Conservation (phyloP, 768 basidiomycete genomes). For the Gymnopilus dilepis region DNA sequence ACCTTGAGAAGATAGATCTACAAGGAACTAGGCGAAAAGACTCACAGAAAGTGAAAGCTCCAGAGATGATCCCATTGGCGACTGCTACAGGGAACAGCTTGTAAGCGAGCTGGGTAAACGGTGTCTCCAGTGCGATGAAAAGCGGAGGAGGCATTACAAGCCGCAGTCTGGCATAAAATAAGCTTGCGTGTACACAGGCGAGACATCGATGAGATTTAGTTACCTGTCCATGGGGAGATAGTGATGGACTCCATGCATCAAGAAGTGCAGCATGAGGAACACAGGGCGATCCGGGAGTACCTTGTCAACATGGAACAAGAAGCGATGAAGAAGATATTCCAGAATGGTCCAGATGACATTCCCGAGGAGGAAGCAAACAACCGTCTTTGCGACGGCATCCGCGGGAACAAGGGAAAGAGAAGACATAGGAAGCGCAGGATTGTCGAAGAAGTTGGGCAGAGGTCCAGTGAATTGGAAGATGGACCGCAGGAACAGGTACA, state of each 20-base stretch:
- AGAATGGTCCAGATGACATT: conserved; percentile 93
- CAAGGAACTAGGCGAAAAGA: conserved; percentile 16
- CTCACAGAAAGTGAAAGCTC: conserved; percentile 79
- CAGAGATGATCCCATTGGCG: conserved; percentile 92
- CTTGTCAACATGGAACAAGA: conserved; percentile 95
- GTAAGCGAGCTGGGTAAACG: conserved; percentile 89
- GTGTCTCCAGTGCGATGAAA: conserved; percentile 77
- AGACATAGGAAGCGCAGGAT: conserved; percentile 60
- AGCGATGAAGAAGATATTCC: conserved; percentile 93
- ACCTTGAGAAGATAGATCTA: neutral
- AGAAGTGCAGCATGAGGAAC: conserved; percentile 87
- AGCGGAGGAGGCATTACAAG: conserved; percentile 96
- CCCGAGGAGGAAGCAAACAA: conserved; percentile 79
- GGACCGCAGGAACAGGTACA: conserved; percentile 83
- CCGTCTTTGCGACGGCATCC: conserved; percentile 56
- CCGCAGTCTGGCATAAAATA: conserved; percentile 59
- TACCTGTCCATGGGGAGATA: conserved; percentile 96
- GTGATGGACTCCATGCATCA: conserved; percentile 95
- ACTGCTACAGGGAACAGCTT: conserved; percentile 79
- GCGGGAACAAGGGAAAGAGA: conserved; percentile 53
- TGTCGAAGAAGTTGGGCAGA: conserved; percentile 63
- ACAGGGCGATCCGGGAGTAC: conserved; percentile 81
- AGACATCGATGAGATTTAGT: conserved; percentile 22
- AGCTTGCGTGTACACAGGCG: neutral
- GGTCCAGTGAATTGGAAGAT: conserved; percentile 78